Evolutionary conservation across 306 rosid species (phyloP), one percentile per base, ranked within the genome.

Genomic region (Adenanthera pavonina): DNA sequence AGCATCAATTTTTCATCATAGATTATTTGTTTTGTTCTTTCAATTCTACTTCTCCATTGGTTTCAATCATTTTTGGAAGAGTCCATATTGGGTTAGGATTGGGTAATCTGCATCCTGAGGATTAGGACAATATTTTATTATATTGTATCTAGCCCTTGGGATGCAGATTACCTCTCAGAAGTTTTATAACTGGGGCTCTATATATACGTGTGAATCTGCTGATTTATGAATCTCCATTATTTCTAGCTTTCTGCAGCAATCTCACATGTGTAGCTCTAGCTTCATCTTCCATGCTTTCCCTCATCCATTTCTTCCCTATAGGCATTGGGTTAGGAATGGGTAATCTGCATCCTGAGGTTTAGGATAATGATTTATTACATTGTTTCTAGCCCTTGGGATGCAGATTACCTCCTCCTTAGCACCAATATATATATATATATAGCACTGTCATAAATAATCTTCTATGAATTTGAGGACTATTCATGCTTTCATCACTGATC

Each of bases 351-450:
- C 70, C 43, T 75, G 79, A 75, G 79, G 92, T 89, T 82, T 83
- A 87, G 85, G 87, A 81, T 82, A 75, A 69, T 44, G 4, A 10
- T 57, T 15, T 5, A 15, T 34, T 54, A 15, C 0, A 35, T 76
- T 78, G 84, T 40, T 16, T 83, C 88, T 87, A 85, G 74, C 17
- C 92, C 94, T 85, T 14, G 77, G 85, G 87, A 60, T 87, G 89
- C 89, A 78, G 89, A 87, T 89, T 85, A 85, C 81, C 90, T 80
- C 75, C 68, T 79, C 81, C 85, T 77, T 59, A 6, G 33, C 51
- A 44, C 80, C 52, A 41, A 68, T 43, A 65, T 6, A 6, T 15
- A 51, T 1, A 25, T 25, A 25, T 25, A 25, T 25, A 25, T 25
- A 25, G 0, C 51, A 46, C 1, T 41, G 2, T 46, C 16, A 15